Conservation (phyloP, 1,284 basidiomycete species). For the Mycosarcoma maydis region DNA sequence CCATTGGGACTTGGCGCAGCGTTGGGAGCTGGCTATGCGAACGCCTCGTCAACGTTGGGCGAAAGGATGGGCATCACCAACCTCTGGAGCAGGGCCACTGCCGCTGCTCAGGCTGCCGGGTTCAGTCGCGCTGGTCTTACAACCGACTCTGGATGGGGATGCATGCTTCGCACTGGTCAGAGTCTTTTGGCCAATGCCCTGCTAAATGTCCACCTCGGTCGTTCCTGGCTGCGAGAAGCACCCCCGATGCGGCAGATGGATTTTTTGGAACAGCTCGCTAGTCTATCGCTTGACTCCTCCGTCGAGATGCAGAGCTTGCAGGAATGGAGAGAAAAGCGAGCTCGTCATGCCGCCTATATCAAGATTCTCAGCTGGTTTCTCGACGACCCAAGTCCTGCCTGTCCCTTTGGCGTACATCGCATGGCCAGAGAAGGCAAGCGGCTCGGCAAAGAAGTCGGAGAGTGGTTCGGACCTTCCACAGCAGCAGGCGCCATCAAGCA, state of each 20-base stretch:
- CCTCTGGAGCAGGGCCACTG: constrained; percentile 58
- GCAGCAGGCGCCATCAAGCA: constrained; percentile 92
- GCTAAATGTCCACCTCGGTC: constrained; percentile 80
- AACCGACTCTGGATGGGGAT: constrained; percentile 96
- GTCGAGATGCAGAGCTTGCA: constrained; percentile 17
- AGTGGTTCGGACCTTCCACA: constrained; percentile 97
- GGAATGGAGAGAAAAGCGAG: constrained; percentile 20
- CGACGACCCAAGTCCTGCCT: constrained; percentile 85
- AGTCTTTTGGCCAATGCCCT: constrained; percentile 89
- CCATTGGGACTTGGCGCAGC: constrained; percentile 33
- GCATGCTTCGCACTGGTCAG: constrained; percentile 95
- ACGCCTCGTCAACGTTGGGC: constrained; percentile 38
- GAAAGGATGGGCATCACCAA: constrained; percentile 61
- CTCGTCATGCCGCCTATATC: constrained; percentile 74
- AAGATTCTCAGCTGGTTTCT: constrained; percentile 93
- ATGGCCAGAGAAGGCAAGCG: constrained; percentile 95
- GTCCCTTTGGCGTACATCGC: constrained; percentile 93
- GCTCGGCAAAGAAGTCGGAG: constrained; percentile 91
- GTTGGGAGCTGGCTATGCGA: constrained; percentile 27
- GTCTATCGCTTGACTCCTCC: constrained; percentile 2
- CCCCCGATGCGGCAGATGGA: constrained; percentile 20
- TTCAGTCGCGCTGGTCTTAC: constrained; percentile 74
- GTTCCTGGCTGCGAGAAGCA: constrained; percentile 48
- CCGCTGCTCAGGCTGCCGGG: constrained; percentile 56
- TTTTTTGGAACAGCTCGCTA: constrained; percentile 22